Base-by-base conservation (phyloP, 2,329 filamentous ascomycete genomes). In the Calonectria honghensis region DNA sequence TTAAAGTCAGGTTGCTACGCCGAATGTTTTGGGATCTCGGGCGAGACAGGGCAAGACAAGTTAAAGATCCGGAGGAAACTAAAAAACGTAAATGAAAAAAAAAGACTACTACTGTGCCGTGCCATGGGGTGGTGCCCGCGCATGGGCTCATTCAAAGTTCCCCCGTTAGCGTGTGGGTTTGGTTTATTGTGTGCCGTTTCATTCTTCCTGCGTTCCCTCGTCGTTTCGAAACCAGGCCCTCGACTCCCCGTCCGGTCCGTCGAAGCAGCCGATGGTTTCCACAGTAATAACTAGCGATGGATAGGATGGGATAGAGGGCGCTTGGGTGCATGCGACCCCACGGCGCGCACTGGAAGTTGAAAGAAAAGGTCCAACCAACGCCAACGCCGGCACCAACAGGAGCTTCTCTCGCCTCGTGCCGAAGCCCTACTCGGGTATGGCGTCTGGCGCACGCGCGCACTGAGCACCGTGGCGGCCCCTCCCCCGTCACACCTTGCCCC, bases 71-170 rank as follows among this genome's bases (percentile, higher is more conserved):
- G 61, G 51, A 32, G 51, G 4, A 45, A 50, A 24, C 39, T 18
- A 35, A 29, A 14, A 54, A 50, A 20, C 39, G 37, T 18, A 39
- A 39, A 27, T 24, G 24, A 24, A 24, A 24, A 10, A 41, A 61
- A 63, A 63, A 29, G n/a, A 29, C 57, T 63, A 29, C 37, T 29
- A 29, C 57, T 63, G 57, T 63, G 57, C 57, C 57, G 35, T 65
- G 57, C 29, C 39, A 45, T 65, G 39, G 61, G 41, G 41, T 50
- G 41, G 41, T 50, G 41, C 20, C 61, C 18, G 61, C 39, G 61
- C 61, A 50, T 65, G 61, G 61, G 61, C 39, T 65, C 61, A 65
- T 45, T 50, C 37, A 65, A 27, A 63, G 57, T 63, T 63, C 57
- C 37, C 13, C 16, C 24, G 35, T 41, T 63, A 63, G 57, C 18